These are phyloP conservation scores for Botrytis galanthina DNA, from an alignment of 2,329 filamentous ascomycete species.

Conservation along the genomic window DNA sequence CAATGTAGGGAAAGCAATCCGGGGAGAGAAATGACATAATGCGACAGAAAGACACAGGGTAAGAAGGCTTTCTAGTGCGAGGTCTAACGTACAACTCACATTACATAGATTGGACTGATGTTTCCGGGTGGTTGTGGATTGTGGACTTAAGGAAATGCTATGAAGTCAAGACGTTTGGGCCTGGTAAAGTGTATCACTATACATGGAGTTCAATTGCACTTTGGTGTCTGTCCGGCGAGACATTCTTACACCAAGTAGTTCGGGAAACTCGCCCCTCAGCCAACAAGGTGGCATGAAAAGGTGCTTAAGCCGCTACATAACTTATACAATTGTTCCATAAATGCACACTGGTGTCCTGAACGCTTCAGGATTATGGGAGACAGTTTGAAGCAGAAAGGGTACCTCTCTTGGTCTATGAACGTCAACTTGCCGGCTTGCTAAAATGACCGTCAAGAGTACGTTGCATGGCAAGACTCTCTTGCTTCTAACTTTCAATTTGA, in stretches of 20 bases:
- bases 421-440: not conserved
- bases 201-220: slow-evolving; percentile 11
- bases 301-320: not conserved
- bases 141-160: not conserved
- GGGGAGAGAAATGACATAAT: slow-evolving; percentile 65
- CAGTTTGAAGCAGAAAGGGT: not conserved
- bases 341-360: not conserved
- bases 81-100: not conserved
- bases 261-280: slow-evolving; percentile 6
- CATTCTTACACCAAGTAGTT: slow-evolving; percentile 16
- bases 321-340: not conserved
- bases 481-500: not conserved
- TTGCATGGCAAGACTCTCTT: not conserved
- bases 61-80: slow-evolving; percentile 38
- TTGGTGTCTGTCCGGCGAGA: slow-evolving; percentile 14
- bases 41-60: slow-evolving; percentile 79
- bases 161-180: slow-evolving; percentile 6
- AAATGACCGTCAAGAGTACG: not conserved
- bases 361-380: not conserved
- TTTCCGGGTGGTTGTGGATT: not conserved
- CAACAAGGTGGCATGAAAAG: not conserved
- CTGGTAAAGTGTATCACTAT: slow-evolving; percentile 7
- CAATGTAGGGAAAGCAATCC: slow-evolving; percentile 63
- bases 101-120: slow-evolving; percentile 16
- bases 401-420: not conserved